Conservation (phyloP, 805 yeast species). For the Tetrapisispora taiwanensis region DNA sequence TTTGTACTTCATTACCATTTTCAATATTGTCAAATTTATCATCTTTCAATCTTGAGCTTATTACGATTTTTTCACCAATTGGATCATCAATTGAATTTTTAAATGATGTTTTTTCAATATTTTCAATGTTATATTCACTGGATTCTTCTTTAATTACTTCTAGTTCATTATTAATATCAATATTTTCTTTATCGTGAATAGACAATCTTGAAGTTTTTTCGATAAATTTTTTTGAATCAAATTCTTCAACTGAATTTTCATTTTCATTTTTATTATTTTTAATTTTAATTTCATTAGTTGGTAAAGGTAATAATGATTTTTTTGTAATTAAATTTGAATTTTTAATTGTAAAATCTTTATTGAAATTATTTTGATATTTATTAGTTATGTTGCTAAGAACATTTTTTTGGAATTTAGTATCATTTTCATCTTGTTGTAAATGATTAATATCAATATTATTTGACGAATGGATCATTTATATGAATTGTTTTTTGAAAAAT, state of each 20-base stretch:
- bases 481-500: background rate
- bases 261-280: too few relatives aligned
- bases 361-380: background rate
- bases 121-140: background rate
- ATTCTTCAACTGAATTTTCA: background rate
- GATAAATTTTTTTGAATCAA: slow-evolving; percentile 1
- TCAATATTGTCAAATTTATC: background rate
- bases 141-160: background rate
- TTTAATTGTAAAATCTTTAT: background rate
- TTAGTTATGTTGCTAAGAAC: background rate
- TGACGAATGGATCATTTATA: background rate
- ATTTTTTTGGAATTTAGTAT: background rate
- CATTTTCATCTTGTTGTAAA: background rate
- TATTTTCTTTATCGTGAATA: slow-evolving; percentile 2
- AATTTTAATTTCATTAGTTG: background rate
- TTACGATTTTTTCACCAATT: background rate
- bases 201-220: slow-evolving; percentile 1
- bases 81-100: background rate
- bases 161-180: background rate
- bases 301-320: background rate
- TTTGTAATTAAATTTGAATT: background rate
- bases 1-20: background rate
- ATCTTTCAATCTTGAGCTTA: background rate
- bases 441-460: background rate
- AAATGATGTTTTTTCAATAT: background rate